phyloP scores from a whole-genome alignment of 768 basidiomycete genomes.

The Dentipellis fragilis region DNA sequence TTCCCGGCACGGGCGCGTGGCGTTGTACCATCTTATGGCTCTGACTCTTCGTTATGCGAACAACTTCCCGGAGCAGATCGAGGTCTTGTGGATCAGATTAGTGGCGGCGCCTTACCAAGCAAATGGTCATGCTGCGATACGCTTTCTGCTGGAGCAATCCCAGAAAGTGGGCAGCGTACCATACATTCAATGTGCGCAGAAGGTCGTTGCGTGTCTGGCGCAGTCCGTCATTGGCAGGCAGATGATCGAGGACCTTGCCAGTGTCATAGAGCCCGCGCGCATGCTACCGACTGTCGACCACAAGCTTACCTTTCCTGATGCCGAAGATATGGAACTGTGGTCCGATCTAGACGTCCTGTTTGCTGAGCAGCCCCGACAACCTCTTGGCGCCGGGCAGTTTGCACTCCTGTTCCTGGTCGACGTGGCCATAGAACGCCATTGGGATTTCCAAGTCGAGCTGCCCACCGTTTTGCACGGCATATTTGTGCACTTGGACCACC shows the following conservation, averaged over 20 bases:
- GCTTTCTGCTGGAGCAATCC: constrained; percentile 82
- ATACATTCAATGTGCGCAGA: constrained; percentile 72
- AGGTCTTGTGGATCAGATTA: constrained; percentile 68
- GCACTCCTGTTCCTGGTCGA: constrained; percentile 81
- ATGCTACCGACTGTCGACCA: constrained; percentile 76
- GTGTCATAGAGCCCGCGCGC: constrained; percentile 71
- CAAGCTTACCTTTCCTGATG: constrained; percentile 49
- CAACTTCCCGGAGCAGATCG: constrained; percentile 70
- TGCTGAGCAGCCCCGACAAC: constrained; percentile 54
- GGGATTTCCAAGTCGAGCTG: constrained; percentile 63
- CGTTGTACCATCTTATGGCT: constrained; percentile 75
- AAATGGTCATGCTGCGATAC: constrained; percentile 71
- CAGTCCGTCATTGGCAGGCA: constrained; percentile 62
- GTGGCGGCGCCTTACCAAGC: constrained; percentile 61
- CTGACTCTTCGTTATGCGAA: constrained; percentile 69
- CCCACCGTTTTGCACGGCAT: constrained; percentile 70
- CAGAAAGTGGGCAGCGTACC: constrained; percentile 71
- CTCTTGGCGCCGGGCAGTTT: constrained; percentile 75
- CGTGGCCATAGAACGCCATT: constrained; percentile 62
- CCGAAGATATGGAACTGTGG: constrained; percentile 67
- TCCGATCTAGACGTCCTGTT: constrained; percentile 72
- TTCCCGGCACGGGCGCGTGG: constrained; percentile 48
- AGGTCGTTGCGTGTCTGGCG: constrained; percentile 76
- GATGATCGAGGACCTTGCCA: constrained; percentile 77
- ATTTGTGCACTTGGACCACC: constrained; percentile 77